Evolutionary conservation across 768 basidiomycete genomes (phyloP), one percentile per base, ranked within the genome.

Genomic region (Mycena galericulata): DNA sequence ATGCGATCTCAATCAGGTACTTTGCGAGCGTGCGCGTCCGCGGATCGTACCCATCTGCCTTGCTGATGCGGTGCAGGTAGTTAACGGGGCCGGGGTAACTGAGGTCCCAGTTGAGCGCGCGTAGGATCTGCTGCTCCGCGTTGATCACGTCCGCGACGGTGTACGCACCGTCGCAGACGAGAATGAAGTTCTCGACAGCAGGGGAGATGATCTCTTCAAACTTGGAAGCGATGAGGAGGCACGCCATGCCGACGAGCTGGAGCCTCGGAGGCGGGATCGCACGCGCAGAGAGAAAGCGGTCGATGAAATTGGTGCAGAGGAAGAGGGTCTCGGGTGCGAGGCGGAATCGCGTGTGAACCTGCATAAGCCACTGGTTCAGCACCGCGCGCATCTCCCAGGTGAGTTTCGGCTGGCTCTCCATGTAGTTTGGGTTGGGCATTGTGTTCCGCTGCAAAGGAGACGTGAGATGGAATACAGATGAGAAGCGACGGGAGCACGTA

Each of bases 171-270:
- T 97, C 94, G 40, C 93, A 88, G 73, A 95, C 90, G 76, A 86
- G 86, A 22, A 92, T 86, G 75, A 97, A 92, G 80, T 96, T 93
- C 29, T 82, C 81, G 29, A 95, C 91, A 26, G 92, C 91, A 0
- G 97, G 97, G 12, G 95, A 90, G 69, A 95, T 88, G 45, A 95
- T 95, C 78, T 98, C 96, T 79, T 98, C 97, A 69, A 92, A 95
- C 79, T 98, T 98, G 40, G 94, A 88, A 0, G 97, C 89, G 72
- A 98, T 84, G 80, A 97, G 93, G 73, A 98, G 88, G 66, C 92
- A 90, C 3, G 94, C 91, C 57, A 96, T 86, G 63, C 97, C 97
- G 65, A 98, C 95, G 40, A 98, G 90, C 78, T 98, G 97, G 36
- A 97, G 87, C 78, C 96, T 97, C 67, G 88, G 83, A 34, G 96